These are phyloP conservation scores for Eutrema salsugineum DNA, from an alignment of 441 rosid genomes.

Conservation along the genomic window DNA sequence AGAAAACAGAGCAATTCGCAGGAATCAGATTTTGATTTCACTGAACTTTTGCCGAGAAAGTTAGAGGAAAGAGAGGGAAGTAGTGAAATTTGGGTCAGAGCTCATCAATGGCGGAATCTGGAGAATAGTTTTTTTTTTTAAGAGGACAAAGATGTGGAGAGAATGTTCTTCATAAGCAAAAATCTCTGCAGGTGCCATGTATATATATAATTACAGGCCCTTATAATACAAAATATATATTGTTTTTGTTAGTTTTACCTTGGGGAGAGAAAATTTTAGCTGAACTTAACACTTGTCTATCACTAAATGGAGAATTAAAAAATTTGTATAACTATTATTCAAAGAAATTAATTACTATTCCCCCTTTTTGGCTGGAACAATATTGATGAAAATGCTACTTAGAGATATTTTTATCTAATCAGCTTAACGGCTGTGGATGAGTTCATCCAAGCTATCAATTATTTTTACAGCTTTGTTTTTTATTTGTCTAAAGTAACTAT, in stretches of 20 bases:
- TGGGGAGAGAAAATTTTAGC: slow-evolving; percentile 5
- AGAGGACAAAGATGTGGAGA: slow-evolving; percentile 4
- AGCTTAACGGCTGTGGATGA: background rate
- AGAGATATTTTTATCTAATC: background rate
- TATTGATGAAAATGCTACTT: background rate
- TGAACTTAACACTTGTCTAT: slow-evolving; percentile 21
- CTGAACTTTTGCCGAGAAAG: background rate
- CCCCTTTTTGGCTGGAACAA: background rate
- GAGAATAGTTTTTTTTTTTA: background rate
- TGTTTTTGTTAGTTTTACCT: background rate
- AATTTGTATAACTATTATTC: background rate
- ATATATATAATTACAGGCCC: background rate
- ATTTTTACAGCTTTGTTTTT: background rate
- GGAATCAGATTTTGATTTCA: background rate
- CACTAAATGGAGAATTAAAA: background rate
- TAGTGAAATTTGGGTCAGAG: background rate
- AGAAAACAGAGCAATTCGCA: slow-evolving; percentile 8
- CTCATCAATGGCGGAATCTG: slow-evolving; percentile 22
- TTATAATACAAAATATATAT: background rate
- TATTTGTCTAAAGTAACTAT: background rate
- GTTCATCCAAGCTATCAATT: background rate
- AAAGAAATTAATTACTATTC: background rate
- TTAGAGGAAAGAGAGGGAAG: background rate
- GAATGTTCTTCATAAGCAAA: slow-evolving; percentile 15
- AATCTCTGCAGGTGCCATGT: background rate